phyloP scores from a whole-genome alignment of 148 eudicot genomes.

The Rhododendron griersonianum region DNA sequence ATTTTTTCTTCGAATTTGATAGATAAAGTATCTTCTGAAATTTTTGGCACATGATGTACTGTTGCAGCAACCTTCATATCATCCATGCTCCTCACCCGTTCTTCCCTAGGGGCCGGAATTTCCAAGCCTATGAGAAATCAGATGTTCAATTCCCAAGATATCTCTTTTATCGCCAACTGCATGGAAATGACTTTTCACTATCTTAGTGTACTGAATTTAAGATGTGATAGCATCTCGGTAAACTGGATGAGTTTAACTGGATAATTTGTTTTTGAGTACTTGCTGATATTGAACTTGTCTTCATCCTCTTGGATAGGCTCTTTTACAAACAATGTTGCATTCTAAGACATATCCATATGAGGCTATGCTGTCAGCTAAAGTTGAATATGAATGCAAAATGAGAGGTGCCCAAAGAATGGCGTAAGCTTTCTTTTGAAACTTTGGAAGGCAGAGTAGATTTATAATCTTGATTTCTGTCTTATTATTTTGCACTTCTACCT shows the following conservation, averaged over 20 bases:
- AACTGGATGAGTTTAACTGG: background rate
- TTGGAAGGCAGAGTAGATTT: background rate
- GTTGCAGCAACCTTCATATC: background rate
- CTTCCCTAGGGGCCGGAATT: background rate
- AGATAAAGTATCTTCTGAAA: background rate
- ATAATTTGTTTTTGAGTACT: background rate
- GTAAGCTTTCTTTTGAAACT: slow-evolving; percentile 43
- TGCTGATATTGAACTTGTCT: background rate
- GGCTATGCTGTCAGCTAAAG: slow-evolving; percentile 80
- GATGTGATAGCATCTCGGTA: background rate
- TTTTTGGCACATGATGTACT: background rate
- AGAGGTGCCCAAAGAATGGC: slow-evolving; percentile 99
- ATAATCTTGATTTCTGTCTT: background rate
- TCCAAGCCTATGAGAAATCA: background rate
- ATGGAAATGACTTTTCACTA: background rate
- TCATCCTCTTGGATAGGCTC: slow-evolving; percentile 45
- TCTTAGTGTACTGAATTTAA: background rate
- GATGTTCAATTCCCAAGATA: background rate
- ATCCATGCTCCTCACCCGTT: background rate
- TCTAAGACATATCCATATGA: slow-evolving; percentile 72
- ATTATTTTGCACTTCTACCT: background rate
- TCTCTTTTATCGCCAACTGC: background rate
- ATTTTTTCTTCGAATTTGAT: background rate
- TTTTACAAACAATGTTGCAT: slow-evolving; percentile 72
- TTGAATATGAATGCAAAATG: slow-evolving; percentile 93